phyloP scores from a whole-genome alignment of 805 yeast genomes.

The Pichia scutulata region DNA sequence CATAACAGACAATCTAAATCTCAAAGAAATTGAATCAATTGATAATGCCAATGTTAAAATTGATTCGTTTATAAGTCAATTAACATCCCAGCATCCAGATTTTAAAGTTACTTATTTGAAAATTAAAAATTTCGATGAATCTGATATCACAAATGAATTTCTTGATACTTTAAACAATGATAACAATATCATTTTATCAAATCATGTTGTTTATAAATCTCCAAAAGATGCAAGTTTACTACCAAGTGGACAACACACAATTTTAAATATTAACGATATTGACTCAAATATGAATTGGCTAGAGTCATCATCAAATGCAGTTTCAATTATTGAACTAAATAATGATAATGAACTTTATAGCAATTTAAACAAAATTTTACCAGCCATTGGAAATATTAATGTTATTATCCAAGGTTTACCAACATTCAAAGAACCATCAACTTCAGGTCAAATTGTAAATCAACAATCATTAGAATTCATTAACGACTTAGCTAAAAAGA shows the following conservation, averaged over 20 bases:
- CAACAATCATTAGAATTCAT: slow-evolving; percentile 13
- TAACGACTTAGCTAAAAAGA: slow-evolving; percentile 1
- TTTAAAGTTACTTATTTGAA: slow-evolving; percentile 12
- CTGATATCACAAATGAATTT: slow-evolving; percentile 12
- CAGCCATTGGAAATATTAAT: slow-evolving; percentile 11
- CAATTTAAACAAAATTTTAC: slow-evolving; percentile 11
- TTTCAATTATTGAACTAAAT: neutral
- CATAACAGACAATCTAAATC: neutral
- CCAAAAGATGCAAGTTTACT: neutral
- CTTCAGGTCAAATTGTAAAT: slow-evolving; percentile 12
- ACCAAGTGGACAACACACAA: neutral
- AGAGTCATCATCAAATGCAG: neutral
- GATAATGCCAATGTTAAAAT: slow-evolving; percentile 4
- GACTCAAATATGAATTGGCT: neutral
- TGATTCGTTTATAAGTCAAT: slow-evolving; percentile 10
- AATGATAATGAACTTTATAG: neutral
- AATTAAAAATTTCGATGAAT: slow-evolving; percentile 16
- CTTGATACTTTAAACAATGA: slow-evolving; percentile 6
- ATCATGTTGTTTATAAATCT: slow-evolving; percentile 21
- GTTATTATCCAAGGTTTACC: slow-evolving; percentile 31
- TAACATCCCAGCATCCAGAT: slow-evolving; percentile 13
- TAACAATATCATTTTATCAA: slow-evolving; percentile 8
- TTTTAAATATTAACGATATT: neutral
- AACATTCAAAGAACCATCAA: slow-evolving; percentile 10
- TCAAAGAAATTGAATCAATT: slow-evolving; percentile 16